These are phyloP conservation scores for Monilinia fructicola DNA, from an alignment of 2,329 filamentous ascomycete species.

Conservation along the genomic window DNA sequence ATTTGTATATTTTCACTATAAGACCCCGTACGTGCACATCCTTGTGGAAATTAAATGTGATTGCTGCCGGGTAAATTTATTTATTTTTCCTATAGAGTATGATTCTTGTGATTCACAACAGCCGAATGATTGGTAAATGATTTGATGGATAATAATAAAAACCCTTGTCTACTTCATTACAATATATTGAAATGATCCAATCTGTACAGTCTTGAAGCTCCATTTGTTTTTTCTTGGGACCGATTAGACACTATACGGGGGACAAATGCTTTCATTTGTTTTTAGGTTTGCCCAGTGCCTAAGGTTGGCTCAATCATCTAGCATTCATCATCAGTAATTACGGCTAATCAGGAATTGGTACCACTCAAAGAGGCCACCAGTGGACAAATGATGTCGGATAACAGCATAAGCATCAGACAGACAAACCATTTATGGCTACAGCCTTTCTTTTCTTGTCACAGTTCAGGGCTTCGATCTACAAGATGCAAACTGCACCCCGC, in stretches of 20 bases:
- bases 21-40: not conserved
- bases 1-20: not conserved
- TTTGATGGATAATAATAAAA: not conserved
- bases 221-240: not conserved
- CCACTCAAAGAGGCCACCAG: no score
- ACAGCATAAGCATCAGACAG: not conserved
- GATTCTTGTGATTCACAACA: not conserved
- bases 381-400: not conserved
- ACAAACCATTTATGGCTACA: no score
- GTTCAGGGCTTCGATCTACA: not conserved
- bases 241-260: not conserved
- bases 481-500: not conserved
- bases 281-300: no score
- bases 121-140: not conserved
- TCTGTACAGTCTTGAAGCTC: not conserved
- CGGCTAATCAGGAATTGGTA: not conserved
- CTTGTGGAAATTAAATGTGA: constrained; percentile 8
- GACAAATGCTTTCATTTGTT: no score
- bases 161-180: not conserved
- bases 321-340: not conserved
- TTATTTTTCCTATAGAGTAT: not conserved
- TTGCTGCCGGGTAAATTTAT: not conserved
- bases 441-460: not conserved
- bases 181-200: constrained; percentile 11
- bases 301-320: not conserved